Percentiles rank a stretch among this genome's conserved stretches.
These are phyloP conservation scores for Termitomyces sp. DNA, from an alignment of 768 basidiomycete genomes.

Conservation along the genomic window DNA sequence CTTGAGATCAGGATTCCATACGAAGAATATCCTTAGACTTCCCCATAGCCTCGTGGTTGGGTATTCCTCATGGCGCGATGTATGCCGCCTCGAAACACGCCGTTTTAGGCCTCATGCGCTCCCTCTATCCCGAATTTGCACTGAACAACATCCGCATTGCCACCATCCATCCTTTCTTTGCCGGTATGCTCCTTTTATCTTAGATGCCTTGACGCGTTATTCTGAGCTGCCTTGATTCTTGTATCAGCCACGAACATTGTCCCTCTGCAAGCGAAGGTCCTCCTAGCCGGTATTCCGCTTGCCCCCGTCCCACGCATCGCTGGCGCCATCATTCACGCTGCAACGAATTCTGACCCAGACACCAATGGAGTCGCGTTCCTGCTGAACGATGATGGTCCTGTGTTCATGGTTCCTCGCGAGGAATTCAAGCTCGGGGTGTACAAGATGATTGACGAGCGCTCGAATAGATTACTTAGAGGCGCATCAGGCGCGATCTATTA, in stretches of 20 bases:
- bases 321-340: slow-evolving; percentile 49
- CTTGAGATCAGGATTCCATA: not conserved
- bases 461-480: slow-evolving; percentile 26
- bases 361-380: slow-evolving; percentile 47
- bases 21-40: not conserved
- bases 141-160: slow-evolving; percentile 38
- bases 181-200: slow-evolving; percentile 29
- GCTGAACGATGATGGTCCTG: slow-evolving; percentile 47
- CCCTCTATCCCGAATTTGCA: slow-evolving; percentile 34
- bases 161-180: slow-evolving; percentile 52
- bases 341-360: slow-evolving; percentile 39
- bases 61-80: slow-evolving; percentile 37
- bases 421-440: slow-evolving; percentile 50
- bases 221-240: not conserved
- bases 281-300: slow-evolving; percentile 47
- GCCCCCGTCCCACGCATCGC: slow-evolving; percentile 45
- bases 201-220: not conserved
- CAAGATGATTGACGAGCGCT: slow-evolving; percentile 43
- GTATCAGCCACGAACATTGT: slow-evolving; percentile 48
- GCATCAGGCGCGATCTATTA: slow-evolving; percentile 25
- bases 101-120: slow-evolving; percentile 49
- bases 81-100: slow-evolving; percentile 55
- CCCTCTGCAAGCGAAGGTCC: slow-evolving; percentile 30
- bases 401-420: slow-evolving; percentile 43
- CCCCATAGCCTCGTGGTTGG: slow-evolving; percentile 44